Percentiles rank a stretch among this genome's conserved stretches.
These are phyloP conservation scores for Suillus cothurnatus DNA, from an alignment of 768 basidiomycete genomes.

Conservation along the genomic window DNA sequence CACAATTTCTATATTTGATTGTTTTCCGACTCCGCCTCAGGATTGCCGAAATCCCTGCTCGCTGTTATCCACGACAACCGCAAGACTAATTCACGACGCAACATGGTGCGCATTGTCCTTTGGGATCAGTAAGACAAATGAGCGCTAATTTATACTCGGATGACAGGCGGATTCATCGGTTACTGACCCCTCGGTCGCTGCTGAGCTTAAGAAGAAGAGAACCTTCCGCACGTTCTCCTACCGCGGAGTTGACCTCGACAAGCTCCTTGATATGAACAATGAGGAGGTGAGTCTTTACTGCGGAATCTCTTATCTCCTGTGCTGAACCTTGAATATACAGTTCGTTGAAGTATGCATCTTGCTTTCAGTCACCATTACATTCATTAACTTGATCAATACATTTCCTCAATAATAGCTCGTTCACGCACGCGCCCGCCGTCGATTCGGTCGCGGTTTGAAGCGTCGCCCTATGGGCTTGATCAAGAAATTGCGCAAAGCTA, in stretches of 20 bases:
- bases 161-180: slow-evolving; percentile 75
- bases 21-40: slow-evolving; percentile 28
- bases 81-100: slow-evolving; percentile 30
- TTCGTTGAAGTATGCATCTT: slow-evolving; percentile 71
- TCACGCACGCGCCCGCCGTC: slow-evolving; percentile 96
- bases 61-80: slow-evolving; percentile 26
- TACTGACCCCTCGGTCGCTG: slow-evolving; percentile 92
- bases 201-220: slow-evolving; percentile 97
- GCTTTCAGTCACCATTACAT: slow-evolving; percentile 11
- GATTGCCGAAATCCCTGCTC: slow-evolving; percentile 14
- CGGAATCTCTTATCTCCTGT: background rate
- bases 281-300: slow-evolving; percentile 70
- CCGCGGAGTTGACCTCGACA: slow-evolving; percentile 97
- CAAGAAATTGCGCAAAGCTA: slow-evolving; percentile 99
- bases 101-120: slow-evolving; percentile 32
- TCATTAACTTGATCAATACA: background rate
- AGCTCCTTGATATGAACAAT: slow-evolving; percentile 94
- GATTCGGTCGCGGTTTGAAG: slow-evolving; percentile 99
- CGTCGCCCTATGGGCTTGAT: slow-evolving; percentile 98
- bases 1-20: slow-evolving; percentile 37
- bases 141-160: slow-evolving; percentile 8
- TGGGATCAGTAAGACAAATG: background rate
- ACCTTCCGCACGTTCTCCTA: slow-evolving; percentile 99
- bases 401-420: slow-evolving; percentile 66
- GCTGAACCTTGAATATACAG: slow-evolving; percentile 36